phyloP scores from a whole-genome alignment of 78 protist genomes.

The Dictyostelium purpureum region DNA sequence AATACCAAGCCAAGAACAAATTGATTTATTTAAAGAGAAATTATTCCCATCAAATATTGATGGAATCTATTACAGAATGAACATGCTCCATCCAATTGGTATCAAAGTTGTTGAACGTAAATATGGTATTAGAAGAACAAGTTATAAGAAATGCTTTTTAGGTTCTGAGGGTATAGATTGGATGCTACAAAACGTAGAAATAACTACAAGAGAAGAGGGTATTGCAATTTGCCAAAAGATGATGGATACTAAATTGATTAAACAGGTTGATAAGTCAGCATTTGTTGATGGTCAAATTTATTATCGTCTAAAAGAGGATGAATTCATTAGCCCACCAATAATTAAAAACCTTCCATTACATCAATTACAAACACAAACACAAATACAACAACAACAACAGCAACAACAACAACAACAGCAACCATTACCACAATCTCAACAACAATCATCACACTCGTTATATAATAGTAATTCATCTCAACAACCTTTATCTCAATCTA shows the following conservation, averaged over 20 bases:
- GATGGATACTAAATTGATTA: slow-evolving; percentile 36
- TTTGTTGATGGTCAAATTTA: slow-evolving; percentile 57
- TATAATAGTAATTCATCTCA: neutral
- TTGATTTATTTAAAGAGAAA: slow-evolving; percentile 30
- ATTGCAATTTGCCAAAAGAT: neutral
- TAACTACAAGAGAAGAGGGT: slow-evolving; percentile 32
- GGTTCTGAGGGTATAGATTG: slow-evolving; percentile 61
- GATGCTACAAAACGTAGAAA: slow-evolving; percentile 56
- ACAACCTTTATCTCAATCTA: neutral
- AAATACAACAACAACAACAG: neutral
- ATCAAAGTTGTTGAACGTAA: slow-evolving; percentile 32
- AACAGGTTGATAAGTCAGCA: slow-evolving; percentile 47
- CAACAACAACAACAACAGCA: neutral
- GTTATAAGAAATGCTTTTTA: slow-evolving; percentile 34
- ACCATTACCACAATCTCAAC: neutral
- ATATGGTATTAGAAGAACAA: slow-evolving; percentile 27
- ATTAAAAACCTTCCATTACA: neutral
- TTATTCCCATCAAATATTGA: slow-evolving; percentile 11
- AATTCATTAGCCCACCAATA: neutral
- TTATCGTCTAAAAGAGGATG: slow-evolving; percentile 63
- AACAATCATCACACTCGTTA: neutral
- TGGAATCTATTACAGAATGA: slow-evolving; percentile 33
- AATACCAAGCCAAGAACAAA: slow-evolving; percentile 6
- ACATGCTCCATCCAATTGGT: slow-evolving; percentile 39
- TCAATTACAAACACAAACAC: neutral